Percentiles rank a stretch among this genome's conserved stretches.
phyloP scores from a whole-genome alignment of 768 basidiomycete species.

The Kwoniella newhampshirensis region DNA sequence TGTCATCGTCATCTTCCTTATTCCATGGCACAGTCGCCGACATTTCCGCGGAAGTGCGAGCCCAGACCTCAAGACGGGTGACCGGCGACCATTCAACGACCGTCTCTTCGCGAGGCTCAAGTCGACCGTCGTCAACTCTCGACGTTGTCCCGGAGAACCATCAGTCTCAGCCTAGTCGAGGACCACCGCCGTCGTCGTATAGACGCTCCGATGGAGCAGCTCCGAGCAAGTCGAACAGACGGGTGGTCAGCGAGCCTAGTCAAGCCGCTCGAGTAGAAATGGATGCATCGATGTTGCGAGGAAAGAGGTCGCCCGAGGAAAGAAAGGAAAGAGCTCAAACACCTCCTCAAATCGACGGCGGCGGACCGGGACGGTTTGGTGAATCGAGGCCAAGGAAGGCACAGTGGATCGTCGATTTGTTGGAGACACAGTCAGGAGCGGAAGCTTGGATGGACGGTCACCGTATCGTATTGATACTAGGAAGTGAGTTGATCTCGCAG shows the following conservation, averaged over 20 bases:
- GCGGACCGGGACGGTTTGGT: neutral
- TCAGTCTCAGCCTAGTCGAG: neutral
- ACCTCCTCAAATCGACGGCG: neutral
- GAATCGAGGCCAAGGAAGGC: slow-evolving; percentile 10
- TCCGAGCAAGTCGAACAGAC: neutral
- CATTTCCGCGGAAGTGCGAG: slow-evolving; percentile 8
- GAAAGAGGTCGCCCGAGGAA: slow-evolving; percentile 5
- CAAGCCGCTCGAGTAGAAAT: neutral
- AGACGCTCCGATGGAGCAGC: neutral
- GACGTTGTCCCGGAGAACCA: slow-evolving; percentile 18
- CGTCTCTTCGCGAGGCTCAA: neutral
- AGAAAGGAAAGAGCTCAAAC: slow-evolving; percentile 11
- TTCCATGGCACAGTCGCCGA: slow-evolving; percentile 1
- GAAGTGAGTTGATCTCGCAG: slow-evolving; percentile 27
- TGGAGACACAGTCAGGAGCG: slow-evolving; percentile 17
- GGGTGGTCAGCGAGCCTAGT: neutral
- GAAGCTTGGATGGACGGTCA: slow-evolving; percentile 23
- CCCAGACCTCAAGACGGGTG: slow-evolving; percentile 5
- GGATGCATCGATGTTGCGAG: neutral
- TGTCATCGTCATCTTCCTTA: neutral
- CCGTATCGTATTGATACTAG: slow-evolving; percentile 32
- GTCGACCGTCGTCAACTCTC: slow-evolving; percentile 6
- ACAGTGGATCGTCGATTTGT: slow-evolving; percentile 33
- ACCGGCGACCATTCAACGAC: slow-evolving; percentile 1
- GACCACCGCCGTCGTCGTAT: slow-evolving; percentile 6